Percentiles rank a stretch among this genome's conserved stretches.
Conservation (phyloP, 2,329 filamentous ascomycete species). For the Aureobasidium melanogenum region DNA sequence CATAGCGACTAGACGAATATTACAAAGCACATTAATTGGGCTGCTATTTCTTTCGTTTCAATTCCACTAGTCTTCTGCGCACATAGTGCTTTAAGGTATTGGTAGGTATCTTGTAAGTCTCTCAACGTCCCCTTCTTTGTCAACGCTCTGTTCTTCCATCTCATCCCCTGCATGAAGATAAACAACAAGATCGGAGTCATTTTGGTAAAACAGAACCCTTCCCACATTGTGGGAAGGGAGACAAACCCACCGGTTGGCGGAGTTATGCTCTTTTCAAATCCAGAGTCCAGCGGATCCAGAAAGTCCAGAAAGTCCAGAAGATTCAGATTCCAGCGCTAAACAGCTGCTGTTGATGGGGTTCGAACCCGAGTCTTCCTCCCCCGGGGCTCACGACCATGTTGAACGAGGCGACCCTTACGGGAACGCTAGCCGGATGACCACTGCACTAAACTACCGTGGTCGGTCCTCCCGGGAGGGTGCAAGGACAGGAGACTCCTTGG, state of each 20-base stretch:
- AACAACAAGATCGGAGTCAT: neutral
- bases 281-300: neutral
- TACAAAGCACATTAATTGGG: neutral
- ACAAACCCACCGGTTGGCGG: neutral
- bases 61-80: neutral
- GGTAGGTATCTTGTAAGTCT: neutral
- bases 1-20: constrained; percentile 1
- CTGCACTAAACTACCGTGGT: neutral
- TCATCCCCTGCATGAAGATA: neutral
- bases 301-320: neutral
- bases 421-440: neutral
- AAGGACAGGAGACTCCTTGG: neutral
- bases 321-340: neutral
- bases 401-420: neutral
- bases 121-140: neutral
- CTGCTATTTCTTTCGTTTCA: neutral
- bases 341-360: neutral
- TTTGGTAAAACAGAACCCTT: neutral
- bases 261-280: neutral
- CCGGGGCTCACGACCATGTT: neutral
- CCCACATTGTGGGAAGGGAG: neutral
- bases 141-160: neutral
- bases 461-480: neutral
- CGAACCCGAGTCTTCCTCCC: neutral
- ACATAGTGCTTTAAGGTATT: too few relatives aligned